A percentile compares a stretch with the other conserved stretches of the same genome.
Evolutionary conservation across 2,329 filamentous ascomycete species (phyloP).

Genomic region (Ceratocystis destructans): DNA sequence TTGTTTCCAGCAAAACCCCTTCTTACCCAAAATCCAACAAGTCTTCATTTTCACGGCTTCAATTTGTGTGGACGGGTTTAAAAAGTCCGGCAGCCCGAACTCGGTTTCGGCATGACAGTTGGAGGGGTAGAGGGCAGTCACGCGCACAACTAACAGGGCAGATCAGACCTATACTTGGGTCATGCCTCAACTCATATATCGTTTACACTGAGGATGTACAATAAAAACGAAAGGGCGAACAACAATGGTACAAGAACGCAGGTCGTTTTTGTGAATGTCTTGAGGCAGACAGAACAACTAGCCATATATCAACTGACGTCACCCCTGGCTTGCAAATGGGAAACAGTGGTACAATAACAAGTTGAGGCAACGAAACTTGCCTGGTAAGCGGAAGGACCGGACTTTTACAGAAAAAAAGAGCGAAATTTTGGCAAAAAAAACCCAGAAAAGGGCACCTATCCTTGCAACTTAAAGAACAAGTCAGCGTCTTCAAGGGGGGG

Average conservation of each 20-base stretch:
- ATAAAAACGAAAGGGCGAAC: neutral
- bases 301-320: neutral
- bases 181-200: neutral
- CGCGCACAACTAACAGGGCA: neutral
- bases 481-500: neutral
- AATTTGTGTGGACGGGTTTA: neutral
- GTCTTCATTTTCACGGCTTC: neutral
- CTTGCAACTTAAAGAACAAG: constrained; percentile 4
- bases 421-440: neutral
- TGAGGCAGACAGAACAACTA: neutral
- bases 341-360: neutral
- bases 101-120: neutral
- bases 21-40: neutral
- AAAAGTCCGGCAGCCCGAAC: constrained; percentile 5
- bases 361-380: neutral
- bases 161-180: neutral
- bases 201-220: neutral
- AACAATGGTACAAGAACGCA: neutral
- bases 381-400: constrained; percentile 4
- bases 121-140: neutral
- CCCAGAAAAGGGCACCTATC: neutral
- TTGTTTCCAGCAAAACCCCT: neutral
- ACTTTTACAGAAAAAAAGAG: constrained; percentile 2
- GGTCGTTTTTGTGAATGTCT: neutral
- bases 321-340: neutral